Base-by-base conservation (phyloP, 768 basidiomycete species). In the Mycena capillaripes region DNA sequence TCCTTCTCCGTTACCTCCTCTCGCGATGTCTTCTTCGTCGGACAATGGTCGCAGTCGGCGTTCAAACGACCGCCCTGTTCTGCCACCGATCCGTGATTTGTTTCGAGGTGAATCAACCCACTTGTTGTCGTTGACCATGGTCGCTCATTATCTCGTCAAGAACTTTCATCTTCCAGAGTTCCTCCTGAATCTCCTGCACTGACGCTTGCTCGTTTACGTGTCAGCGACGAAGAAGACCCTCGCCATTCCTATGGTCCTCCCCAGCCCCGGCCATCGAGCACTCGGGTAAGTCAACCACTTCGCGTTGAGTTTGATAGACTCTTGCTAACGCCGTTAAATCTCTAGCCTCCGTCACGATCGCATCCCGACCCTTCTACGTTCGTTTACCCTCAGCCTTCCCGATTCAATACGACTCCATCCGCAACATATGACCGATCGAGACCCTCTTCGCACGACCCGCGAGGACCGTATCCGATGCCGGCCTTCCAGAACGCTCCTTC, bases 71-170 rank as follows among this genome's bases (percentile, higher is more conserved):
- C 88, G 91, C 52, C 90, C 91, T 64, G 91, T 89, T 19, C 89
- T 94, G 69, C 93, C 93, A 46, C 87, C 92, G 56, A 93, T 94
- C 66, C 90, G 91, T 59, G 90, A 92, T 80, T 81, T 93, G 70
- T 91, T 93, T 78, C 83, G 87, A 85, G 88, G 93, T 91, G 53
- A 58, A 67, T 74, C 63, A 58, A 67, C 73, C 60, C 63, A 69
- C 25, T 40, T 30, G 64, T 40, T 46, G 56, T 42, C 14, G 29
- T 53, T 52, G 6, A 21, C 40, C 53, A 52, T 42, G 42, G 29
- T 53, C 66, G 38, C 59, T 67, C 48, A 58, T 52, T 66, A 58
- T 59, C 57, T 65, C 56, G 40, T 73, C 52, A 86, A 78, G 90
- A 91, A 76, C 79, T 90, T 23, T 84, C 87, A 38, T 82, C 83